phyloP scores from a whole-genome alignment of 768 basidiomycete species.

The Leccinum arenicola region DNA sequence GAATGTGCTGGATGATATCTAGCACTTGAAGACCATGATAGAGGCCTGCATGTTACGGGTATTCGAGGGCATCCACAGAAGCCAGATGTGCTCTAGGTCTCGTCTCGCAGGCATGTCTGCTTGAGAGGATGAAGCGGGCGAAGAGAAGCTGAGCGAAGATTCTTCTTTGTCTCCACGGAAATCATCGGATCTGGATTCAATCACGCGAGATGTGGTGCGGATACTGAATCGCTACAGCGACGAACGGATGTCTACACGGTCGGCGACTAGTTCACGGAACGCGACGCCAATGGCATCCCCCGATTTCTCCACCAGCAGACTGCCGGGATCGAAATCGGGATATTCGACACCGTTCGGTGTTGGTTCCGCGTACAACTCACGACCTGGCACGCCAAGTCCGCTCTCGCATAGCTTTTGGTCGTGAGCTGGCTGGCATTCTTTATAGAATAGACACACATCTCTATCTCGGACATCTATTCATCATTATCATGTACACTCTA shows the following conservation, averaged over 20 bases:
- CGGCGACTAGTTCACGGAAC: conserved; percentile 60
- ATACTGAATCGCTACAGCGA: conserved; percentile 71
- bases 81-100: conserved; percentile 29
- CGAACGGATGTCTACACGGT: conserved; percentile 57
- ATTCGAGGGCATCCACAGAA: conserved; percentile 74
- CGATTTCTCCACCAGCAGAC: conserved; percentile 34
- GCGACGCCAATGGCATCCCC: conserved; percentile 64
- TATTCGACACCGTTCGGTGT: conserved; percentile 53
- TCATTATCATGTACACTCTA: conserved; percentile 10
- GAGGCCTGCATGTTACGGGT: conserved; percentile 86
- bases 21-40: conserved; percentile 73
- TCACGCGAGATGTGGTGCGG: conserved; percentile 71
- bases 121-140: conserved; percentile 55
- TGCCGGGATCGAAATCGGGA: conserved; percentile 51
- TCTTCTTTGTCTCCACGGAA: conserved; percentile 64
- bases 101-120: conserved; percentile 33
- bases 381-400: conserved; percentile 65
- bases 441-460: conserved; percentile 9
- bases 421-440: conserved; percentile 14
- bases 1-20: conserved; percentile 77
- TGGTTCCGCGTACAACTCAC: conserved; percentile 47
- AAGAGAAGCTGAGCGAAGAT: conserved; percentile 42
- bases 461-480: conserved; percentile 2
- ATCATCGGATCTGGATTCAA: conserved; percentile 67
- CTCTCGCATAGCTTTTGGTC: conserved; percentile 39